Conservation (phyloP, 2,329 filamentous ascomycete species). For the Diaporthe caulivora region DNA sequence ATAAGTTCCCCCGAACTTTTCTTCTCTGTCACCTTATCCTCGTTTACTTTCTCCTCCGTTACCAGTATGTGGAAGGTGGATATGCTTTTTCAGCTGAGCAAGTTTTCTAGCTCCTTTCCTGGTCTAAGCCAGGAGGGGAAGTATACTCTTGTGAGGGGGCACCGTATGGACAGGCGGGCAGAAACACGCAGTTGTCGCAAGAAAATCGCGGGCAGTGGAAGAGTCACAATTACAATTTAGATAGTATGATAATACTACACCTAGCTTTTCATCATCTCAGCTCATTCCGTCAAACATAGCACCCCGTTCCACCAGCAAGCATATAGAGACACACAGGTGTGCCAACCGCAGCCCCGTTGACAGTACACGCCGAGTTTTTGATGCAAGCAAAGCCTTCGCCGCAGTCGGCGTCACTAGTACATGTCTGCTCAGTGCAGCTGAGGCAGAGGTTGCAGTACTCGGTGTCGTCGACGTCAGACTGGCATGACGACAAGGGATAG, state of each 20-base stretch:
- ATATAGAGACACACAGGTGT: slow-evolving; percentile 38
- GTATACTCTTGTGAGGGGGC: no score
- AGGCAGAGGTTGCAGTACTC: slow-evolving; percentile 38
- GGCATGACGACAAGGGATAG: slow-evolving; percentile 31
- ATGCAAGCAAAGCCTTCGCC: slow-evolving; percentile 36
- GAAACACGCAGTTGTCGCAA: not conserved
- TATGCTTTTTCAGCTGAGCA: no score
- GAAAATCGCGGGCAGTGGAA: not conserved
- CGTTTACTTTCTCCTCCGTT: no score
- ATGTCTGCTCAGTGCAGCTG: slow-evolving; percentile 27
- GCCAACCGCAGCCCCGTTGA: slow-evolving; percentile 21
- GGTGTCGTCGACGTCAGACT: slow-evolving; percentile 36
- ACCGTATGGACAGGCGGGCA: no score
- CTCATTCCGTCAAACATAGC: slow-evolving; percentile 12
- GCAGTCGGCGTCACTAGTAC: slow-evolving; percentile 34
- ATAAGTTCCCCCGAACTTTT: no score
- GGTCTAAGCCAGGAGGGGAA: no score
- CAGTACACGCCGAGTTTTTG: slow-evolving; percentile 35
- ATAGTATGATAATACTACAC: not conserved
- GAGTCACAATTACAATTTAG: not conserved
- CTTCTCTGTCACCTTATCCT: no score
- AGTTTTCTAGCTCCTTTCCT: no score
- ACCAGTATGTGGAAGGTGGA: no score
- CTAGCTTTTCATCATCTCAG: not conserved
- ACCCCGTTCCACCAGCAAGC: slow-evolving; percentile 34